Percentiles rank a stretch among this genome's conserved stretches.
Conservation (phyloP, 345 rosid species). For the Sisymbrium irio region DNA sequence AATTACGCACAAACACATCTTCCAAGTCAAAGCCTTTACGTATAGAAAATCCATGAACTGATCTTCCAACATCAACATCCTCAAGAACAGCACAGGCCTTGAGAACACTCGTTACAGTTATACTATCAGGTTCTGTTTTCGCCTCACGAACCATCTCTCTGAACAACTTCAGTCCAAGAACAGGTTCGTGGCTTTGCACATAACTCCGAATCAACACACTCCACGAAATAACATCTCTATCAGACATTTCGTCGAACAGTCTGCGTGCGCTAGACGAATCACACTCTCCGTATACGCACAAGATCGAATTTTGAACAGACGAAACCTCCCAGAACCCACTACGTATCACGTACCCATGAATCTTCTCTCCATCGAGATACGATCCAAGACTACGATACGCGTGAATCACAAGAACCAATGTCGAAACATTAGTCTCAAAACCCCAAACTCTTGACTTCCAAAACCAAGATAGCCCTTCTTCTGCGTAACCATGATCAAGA, state of each 20-base stretch:
- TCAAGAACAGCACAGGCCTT: constrained; percentile 49
- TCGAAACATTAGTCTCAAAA: constrained; percentile 58
- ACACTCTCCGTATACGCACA: constrained; percentile 36
- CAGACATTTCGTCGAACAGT: constrained; percentile 71
- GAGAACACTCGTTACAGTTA: constrained; percentile 49
- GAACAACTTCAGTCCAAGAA: constrained; percentile 46
- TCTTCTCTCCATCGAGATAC: constrained; percentile 24
- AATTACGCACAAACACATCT: constrained; percentile 56
- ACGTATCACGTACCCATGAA: constrained; percentile 50
- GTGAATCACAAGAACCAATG: constrained; percentile 55
- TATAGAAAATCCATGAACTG: constrained; percentile 49
- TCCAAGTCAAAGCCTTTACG: constrained; percentile 40
- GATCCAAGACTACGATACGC: constrained; percentile 36
- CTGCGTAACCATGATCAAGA: constrained; percentile 40
- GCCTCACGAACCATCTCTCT: constrained; percentile 44
- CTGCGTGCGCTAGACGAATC: constrained; percentile 39
- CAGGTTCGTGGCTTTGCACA: constrained; percentile 43
- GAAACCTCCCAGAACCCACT: constrained; percentile 43
- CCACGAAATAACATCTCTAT: constrained; percentile 65
- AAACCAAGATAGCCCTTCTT: constrained; percentile 56
- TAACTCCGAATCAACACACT: constrained; percentile 57
- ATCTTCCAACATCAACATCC: constrained; percentile 44
- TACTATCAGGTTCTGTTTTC: constrained; percentile 47
- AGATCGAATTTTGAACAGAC: constrained; percentile 59
- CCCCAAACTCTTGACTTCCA: constrained; percentile 44